phyloP scores from a whole-genome alignment of 2,329 filamentous ascomycete genomes.

The Cercospora sp. region DNA sequence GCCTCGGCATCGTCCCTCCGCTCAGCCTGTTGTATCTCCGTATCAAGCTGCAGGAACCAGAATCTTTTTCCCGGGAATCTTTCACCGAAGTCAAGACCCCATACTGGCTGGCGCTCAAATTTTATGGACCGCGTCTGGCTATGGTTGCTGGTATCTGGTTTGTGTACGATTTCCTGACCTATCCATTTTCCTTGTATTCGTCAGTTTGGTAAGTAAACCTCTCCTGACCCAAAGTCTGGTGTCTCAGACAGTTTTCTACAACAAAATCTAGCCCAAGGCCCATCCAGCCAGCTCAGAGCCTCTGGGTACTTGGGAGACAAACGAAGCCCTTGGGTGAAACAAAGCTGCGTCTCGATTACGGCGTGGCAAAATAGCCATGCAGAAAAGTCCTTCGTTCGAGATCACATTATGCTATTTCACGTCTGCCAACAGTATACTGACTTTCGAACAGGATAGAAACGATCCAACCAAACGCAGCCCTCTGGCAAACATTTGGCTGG shows the following conservation, averaged over 20 bases:
- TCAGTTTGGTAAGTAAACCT: conserved; percentile 67
- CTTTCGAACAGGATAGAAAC: no score
- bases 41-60: conserved; percentile 72
- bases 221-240: no score
- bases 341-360: no score
- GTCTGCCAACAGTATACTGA: no score
- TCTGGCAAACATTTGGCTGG: conserved; percentile 84
- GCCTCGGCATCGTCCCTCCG: conserved; percentile 76
- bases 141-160: conserved; percentile 79
- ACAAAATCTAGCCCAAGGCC: no score
- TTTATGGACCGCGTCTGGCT: conserved; percentile 72
- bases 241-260: no score
- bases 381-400: no score
- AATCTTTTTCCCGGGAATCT: conserved; percentile 70
- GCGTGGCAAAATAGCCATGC: no score
- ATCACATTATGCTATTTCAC: not conserved
- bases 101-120: conserved; percentile 56
- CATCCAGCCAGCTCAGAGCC: no score
- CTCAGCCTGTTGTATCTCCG: conserved; percentile 69
- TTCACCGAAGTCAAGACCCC: conserved; percentile 61
- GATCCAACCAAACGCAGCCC: no score
- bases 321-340: no score
- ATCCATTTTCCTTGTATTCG: conserved; percentile 84
- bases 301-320: no score
- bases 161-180: conserved; percentile 75